A percentile compares a stretch with the other conserved stretches of the same genome.
phyloP scores from a whole-genome alignment of 2,329 filamentous ascomycete genomes.

The Microcera coccophila region DNA sequence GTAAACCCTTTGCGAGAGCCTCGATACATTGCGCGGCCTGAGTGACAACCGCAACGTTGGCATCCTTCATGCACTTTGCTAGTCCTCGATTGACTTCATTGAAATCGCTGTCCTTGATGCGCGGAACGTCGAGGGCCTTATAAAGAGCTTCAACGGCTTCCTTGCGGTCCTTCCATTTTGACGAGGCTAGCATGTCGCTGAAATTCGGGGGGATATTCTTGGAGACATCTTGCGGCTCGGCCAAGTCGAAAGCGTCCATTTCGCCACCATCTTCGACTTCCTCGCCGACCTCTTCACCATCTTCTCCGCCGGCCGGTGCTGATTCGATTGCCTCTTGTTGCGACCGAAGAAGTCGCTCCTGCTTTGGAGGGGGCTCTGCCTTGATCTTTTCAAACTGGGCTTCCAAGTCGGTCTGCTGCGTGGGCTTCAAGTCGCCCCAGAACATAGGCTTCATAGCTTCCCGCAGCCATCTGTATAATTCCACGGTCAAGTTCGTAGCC shows the following conservation, averaged over 20 bases:
- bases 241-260: constrained; percentile 75
- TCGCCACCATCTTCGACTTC: constrained; percentile 53
- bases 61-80: constrained; percentile 98
- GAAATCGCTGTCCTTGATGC: constrained; percentile 88
- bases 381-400: constrained; percentile 93
- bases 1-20: constrained; percentile 78
- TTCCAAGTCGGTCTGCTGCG: constrained; percentile 91
- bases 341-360: constrained; percentile 80
- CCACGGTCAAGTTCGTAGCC: constrained; percentile 84
- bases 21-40: constrained; percentile 93
- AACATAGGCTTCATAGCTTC: constrained; percentile 99
- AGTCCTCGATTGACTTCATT: constrained; percentile 77
- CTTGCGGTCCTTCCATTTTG: constrained; percentile 98
- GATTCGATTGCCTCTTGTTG: constrained; percentile 82
- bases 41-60: constrained; percentile 91
- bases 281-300: constrained; percentile 54
- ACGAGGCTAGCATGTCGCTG: constrained; percentile 75
- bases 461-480: constrained; percentile 93
- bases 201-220: constrained; percentile 80
- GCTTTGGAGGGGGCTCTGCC: constrained; percentile 79
- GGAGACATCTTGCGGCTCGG: constrained; percentile 82
- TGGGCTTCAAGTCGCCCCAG: constrained; percentile 91
- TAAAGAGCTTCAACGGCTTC: constrained; percentile 84
- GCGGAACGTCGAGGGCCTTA: constrained; percentile 72
- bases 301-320: constrained; percentile 55